Percentiles rank a stretch among this genome's conserved stretches.
phyloP scores from a whole-genome alignment of 2,329 filamentous ascomycete genomes.

The Fusarium longipes region DNA sequence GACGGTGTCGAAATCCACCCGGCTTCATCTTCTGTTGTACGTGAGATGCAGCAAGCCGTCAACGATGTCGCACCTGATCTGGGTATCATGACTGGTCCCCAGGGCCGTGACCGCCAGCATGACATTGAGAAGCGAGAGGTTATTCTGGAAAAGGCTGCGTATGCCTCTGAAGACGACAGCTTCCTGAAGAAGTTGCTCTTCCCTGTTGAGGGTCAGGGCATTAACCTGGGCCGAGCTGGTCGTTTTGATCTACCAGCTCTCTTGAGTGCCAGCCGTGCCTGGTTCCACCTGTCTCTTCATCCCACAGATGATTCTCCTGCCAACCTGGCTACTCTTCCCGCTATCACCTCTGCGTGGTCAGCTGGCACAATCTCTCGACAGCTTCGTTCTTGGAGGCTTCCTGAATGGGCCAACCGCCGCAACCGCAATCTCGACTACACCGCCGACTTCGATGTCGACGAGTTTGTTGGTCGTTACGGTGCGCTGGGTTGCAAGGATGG shows the following conservation, averaged over 20 bases:
- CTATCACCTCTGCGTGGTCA: conserved; percentile 88
- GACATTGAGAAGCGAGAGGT: conserved; percentile 84
- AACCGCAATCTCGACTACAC: conserved; percentile 95
- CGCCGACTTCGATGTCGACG: conserved; percentile 93
- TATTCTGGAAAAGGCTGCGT: conserved; percentile 85
- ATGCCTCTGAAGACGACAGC: conserved; percentile 82
- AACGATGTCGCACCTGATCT: conserved; percentile 81
- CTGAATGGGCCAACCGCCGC: conserved; percentile 95
- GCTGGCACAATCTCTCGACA: conserved; percentile 93
- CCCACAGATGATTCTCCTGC: conserved; percentile 88
- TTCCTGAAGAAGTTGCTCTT: conserved; percentile 87
- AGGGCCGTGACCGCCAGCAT: conserved; percentile 78
- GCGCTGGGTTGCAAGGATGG: conserved; percentile 89
- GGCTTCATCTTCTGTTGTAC: conserved; percentile 82
- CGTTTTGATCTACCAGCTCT: conserved; percentile 81
- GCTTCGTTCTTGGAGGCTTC: conserved; percentile 89
- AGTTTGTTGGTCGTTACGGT: conserved; percentile 87
- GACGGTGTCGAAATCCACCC: conserved; percentile 84
- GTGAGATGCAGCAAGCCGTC: conserved; percentile 88
- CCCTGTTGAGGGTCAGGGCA: conserved; percentile 80
- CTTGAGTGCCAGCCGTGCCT: conserved; percentile 86
- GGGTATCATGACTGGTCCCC: conserved; percentile 75
- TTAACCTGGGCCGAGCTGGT: conserved; percentile 80
- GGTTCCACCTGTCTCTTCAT: conserved; percentile 94
- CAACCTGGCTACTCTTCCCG: conserved; percentile 76